Evolutionary conservation across 1,284 basidiomycete genomes (phyloP).

Genomic region (Leccinum huronense): DNA sequence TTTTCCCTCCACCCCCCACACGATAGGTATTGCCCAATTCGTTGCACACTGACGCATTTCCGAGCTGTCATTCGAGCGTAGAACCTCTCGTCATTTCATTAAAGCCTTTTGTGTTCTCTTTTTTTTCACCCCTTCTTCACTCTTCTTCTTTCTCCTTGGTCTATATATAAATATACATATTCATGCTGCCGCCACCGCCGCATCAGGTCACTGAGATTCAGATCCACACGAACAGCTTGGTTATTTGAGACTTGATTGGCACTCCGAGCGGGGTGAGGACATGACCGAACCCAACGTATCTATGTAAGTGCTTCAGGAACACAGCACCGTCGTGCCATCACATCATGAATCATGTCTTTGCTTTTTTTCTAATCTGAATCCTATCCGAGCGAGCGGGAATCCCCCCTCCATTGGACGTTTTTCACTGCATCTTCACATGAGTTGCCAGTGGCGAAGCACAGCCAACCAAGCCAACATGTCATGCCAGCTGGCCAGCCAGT

Average conservation of each 20-base stretch:
- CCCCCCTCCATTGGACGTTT: not conserved
- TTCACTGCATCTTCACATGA: not conserved
- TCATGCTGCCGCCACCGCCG: not conserved
- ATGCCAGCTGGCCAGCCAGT: not conserved
- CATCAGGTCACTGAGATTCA: not conserved
- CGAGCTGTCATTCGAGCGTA: not conserved
- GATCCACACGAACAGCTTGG: not conserved
- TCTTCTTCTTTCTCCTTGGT: not conserved
- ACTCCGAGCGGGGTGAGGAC: not conserved
- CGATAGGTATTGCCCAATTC: not conserved
- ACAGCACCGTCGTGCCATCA: not conserved
- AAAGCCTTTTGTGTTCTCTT: not conserved
- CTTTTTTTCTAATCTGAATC: not conserved
- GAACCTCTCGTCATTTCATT: slow-evolving; percentile 17
- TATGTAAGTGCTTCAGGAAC: not conserved
- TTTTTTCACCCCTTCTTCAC: not conserved
- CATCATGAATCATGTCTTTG: not conserved
- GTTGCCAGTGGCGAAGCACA: not conserved
- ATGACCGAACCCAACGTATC: not conserved
- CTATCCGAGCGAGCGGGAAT: not conserved
- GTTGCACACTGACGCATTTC: not conserved
- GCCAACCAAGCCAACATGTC: not conserved
- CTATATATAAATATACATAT: not conserved
- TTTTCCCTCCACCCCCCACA: slow-evolving; percentile 1
- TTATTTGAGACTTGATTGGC: not conserved